A percentile compares a stretch with the other conserved stretches of the same genome.
Conservation (phyloP, 371 early-diverging fungal genomes). For the Mortierella sp. region DNA sequence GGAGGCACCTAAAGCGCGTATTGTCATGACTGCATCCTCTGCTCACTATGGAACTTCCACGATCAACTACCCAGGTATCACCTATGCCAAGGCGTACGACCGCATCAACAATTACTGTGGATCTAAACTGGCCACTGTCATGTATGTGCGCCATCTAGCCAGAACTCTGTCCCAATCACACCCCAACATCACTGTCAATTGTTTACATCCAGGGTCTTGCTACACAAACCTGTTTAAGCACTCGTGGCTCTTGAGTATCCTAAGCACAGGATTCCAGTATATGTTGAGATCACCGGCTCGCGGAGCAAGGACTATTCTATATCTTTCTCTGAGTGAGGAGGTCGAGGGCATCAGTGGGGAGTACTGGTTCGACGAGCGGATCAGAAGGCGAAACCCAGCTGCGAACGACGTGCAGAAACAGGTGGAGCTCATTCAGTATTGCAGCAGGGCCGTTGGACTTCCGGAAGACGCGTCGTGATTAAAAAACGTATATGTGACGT, state of each 20-base stretch:
- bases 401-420: conserved; percentile 26
- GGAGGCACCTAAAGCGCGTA: conserved; percentile 42
- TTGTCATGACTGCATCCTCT: conserved; percentile 50
- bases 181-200: conserved; percentile 45
- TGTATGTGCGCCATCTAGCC: conserved; percentile 28
- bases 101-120: conserved; percentile 48
- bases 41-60: conserved; percentile 44
- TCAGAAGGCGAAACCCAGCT: conserved; percentile 42
- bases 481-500: conserved; percentile 3
- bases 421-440: conserved; percentile 26
- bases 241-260: conserved; percentile 29
- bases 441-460: conserved; percentile 22
- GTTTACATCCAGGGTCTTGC: conserved; percentile 43
- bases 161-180: conserved; percentile 17
- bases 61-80: conserved; percentile 48
- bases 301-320: conserved; percentile 41
- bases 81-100: conserved; percentile 38
- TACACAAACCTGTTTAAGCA: conserved; percentile 29
- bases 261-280: conserved; percentile 36
- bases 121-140: conserved; percentile 47
- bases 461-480: conserved; percentile 2
- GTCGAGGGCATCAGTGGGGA: conserved; percentile 49
- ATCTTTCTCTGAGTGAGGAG: conserved; percentile 46
- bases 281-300: conserved; percentile 24
- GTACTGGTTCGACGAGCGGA: conserved; percentile 54